phyloP scores from a whole-genome alignment of 2,329 filamentous ascomycete genomes.

The Pestalotiopsis sp. region DNA sequence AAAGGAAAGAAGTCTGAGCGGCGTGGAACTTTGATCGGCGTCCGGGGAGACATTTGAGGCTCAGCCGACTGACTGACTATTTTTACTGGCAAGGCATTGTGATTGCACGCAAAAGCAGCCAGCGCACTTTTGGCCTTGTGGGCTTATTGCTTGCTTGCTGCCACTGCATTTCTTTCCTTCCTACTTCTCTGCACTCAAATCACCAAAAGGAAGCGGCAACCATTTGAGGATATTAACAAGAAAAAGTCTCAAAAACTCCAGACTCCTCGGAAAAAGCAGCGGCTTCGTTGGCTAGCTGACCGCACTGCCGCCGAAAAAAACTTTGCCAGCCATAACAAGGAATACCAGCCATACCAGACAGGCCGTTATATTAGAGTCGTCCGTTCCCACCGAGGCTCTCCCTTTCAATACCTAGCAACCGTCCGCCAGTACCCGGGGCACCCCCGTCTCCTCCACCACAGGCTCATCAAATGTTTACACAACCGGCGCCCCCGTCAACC shows the following conservation, averaged over 20 bases:
- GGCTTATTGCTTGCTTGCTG: no score
- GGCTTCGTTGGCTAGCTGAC: not conserved
- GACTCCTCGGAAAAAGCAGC: not conserved
- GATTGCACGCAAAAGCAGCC: not conserved
- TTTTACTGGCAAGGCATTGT: not conserved
- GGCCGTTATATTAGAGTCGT: not conserved
- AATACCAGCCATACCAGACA: not conserved
- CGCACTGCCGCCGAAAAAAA: not conserved
- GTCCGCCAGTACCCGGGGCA: not conserved
- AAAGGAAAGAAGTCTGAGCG: not conserved
- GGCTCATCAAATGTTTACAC: slow-evolving; percentile 27
- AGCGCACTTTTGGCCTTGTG: not conserved
- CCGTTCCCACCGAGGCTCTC: slow-evolving; percentile 1
- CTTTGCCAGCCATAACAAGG: not conserved
- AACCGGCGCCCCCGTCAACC: slow-evolving; percentile 27
- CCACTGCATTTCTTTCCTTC: no score
- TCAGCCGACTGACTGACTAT: not conserved
- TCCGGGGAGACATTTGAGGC: not conserved
- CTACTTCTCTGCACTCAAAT: no score
- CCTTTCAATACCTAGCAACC: not conserved
- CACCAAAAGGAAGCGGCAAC: no score
- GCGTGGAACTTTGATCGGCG: not conserved
- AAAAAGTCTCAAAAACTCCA: not conserved
- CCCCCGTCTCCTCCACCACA: slow-evolving; percentile 4
- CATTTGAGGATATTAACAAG: no score